Evolutionary conservation across 2,329 filamentous ascomycete species (phyloP).

Genomic region (Pseudogymnoascus sp.): DNA sequence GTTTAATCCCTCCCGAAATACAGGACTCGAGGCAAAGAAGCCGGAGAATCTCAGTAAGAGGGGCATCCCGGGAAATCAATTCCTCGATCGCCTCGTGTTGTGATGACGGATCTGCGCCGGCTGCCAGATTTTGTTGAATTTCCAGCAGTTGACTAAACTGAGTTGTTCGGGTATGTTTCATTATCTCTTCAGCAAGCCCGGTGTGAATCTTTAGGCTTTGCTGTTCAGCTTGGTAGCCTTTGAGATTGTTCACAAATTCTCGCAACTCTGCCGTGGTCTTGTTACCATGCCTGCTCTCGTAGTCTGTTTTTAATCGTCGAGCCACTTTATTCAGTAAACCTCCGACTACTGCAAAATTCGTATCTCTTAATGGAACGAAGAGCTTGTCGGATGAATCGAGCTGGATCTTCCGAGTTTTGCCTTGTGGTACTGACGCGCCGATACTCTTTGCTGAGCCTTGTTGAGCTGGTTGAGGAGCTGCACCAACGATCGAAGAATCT

Average conservation of each 20-base stretch:
- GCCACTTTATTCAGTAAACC: constrained; percentile 84
- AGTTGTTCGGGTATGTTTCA: constrained; percentile 84
- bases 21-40: constrained; percentile 87
- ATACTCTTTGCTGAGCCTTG: constrained; percentile 48
- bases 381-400: constrained; percentile 84
- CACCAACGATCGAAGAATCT: constrained; percentile 79
- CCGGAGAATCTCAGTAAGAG: constrained; percentile 72
- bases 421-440: constrained; percentile 47
- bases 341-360: constrained; percentile 93
- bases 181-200: constrained; percentile 86
- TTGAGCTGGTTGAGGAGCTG: constrained; percentile 47
- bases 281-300: constrained; percentile 75
- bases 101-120: constrained; percentile 76
- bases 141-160: constrained; percentile 82
- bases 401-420: constrained; percentile 76
- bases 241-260: constrained; percentile 90
- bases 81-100: constrained; percentile 91
- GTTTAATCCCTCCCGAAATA: constrained; percentile 78
- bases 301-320: constrained; percentile 74
- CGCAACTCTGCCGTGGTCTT: constrained; percentile 87
- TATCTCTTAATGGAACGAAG: constrained; percentile 78
- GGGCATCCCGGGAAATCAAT: constrained; percentile 79
- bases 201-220: constrained; percentile 89
- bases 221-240: constrained; percentile 86
- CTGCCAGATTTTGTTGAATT: constrained; percentile 90